Conservation (phyloP, 345 rosid genomes). For the Citrus unshiu region DNA sequence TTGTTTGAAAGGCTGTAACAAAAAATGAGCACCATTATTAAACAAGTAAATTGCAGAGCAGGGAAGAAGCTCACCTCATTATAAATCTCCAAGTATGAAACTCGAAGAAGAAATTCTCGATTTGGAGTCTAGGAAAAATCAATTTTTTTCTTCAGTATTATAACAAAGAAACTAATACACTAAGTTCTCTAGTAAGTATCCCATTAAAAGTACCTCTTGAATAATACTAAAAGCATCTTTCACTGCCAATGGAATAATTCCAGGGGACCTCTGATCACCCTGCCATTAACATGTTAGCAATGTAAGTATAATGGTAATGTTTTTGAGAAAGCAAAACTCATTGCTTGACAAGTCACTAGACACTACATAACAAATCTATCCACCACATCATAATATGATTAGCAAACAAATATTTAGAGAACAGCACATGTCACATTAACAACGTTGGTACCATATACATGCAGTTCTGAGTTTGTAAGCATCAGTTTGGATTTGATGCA, state of each 20-base stretch:
- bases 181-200: constrained; percentile 11
- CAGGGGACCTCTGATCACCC: constrained; percentile 99
- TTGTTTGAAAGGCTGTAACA: constrained; percentile 11
- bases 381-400: not conserved
- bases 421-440: not conserved
- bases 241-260: constrained; percentile 92
- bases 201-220: constrained; percentile 69
- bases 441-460: not conserved
- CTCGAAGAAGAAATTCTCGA: constrained; percentile 92
- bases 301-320: constrained; percentile 4
- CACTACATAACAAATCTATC: not conserved
- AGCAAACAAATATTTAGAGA: not conserved
- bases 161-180: constrained; percentile 7
- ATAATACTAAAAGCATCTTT: constrained; percentile 96
- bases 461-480: not conserved
- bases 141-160: constrained; percentile 17
- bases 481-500: not conserved
- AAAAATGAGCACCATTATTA: constrained; percentile 6
- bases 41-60: not conserved
- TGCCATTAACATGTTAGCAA: constrained; percentile 34
- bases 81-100: constrained; percentile 95
- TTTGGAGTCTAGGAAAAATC: constrained; percentile 68
- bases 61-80: constrained; percentile 69
- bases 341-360: not conserved
- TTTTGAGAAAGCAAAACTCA: constrained; percentile 4